Conservation (phyloP, 371 early-diverging fungal species). For the Rhizopus stolonifer region DNA sequence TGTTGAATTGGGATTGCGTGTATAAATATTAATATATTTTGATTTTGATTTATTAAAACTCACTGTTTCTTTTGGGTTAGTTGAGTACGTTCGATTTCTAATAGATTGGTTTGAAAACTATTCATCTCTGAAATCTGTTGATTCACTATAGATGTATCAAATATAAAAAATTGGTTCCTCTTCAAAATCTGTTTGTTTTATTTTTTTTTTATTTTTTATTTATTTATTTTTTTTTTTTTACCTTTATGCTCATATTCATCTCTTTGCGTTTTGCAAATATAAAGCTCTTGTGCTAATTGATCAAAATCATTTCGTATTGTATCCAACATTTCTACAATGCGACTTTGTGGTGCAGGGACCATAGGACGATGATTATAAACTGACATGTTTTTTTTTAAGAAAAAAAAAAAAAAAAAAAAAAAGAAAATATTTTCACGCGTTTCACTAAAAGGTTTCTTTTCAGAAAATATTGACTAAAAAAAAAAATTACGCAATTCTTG, state of each 20-base stretch:
- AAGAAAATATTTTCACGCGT: neutral
- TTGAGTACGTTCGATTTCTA: constrained; percentile 82
- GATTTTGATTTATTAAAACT: no score
- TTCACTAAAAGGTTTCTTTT: no score
- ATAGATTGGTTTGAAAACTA: constrained; percentile 75
- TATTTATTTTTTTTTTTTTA: no score
- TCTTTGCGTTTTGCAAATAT: constrained; percentile 73
- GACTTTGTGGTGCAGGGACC: constrained; percentile 71
- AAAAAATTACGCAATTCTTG: no score
- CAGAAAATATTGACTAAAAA: no score
- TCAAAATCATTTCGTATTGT: constrained; percentile 85
- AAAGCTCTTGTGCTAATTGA: constrained; percentile 74
- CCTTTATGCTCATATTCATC: constrained; percentile 91
- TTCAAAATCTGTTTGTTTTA: no score
- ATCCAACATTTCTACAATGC: constrained; percentile 85
- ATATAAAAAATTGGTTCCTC: no score
- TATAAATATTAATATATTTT: neutral
- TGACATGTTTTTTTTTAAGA: constrained; percentile 47
- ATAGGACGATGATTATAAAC: constrained; percentile 86
- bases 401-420: no score
- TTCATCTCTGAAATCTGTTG: constrained; percentile 80
- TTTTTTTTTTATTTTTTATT: no score
- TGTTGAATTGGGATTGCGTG: neutral
- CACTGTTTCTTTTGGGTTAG: constrained; percentile 74
- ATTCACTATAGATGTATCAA: constrained; percentile 54